Evolutionary conservation across 768 basidiomycete genomes (phyloP).

Genomic region (Lactifluus rugatus): DNA sequence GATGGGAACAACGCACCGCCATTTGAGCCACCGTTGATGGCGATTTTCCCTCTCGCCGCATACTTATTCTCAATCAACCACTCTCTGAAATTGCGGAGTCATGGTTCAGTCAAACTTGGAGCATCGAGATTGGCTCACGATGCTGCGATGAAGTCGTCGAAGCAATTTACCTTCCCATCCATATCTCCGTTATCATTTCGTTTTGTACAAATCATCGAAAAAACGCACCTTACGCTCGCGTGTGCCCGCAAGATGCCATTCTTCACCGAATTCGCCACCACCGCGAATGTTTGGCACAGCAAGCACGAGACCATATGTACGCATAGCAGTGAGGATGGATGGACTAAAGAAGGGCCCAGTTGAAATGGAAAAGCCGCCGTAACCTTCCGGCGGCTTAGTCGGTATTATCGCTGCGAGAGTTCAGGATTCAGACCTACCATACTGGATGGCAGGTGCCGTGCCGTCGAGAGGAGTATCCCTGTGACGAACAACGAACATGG

Average conservation of each 20-base stretch:
- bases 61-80: slow-evolving; percentile 66
- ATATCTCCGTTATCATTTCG: background rate
- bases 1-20: slow-evolving; percentile 42
- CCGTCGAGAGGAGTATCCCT: slow-evolving; percentile 62
- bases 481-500: slow-evolving; percentile 80
- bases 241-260: slow-evolving; percentile 72
- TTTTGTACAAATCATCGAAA: background rate
- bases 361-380: slow-evolving; percentile 72
- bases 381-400: slow-evolving; percentile 34
- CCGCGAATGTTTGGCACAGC: slow-evolving; percentile 44
- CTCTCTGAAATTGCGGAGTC: slow-evolving; percentile 33
- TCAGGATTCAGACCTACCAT: slow-evolving; percentile 37
- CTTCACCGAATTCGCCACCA: slow-evolving; percentile 72
- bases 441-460: slow-evolving; percentile 67
- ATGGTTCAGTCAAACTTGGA: background rate
- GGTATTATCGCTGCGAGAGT: background rate
- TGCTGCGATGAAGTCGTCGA: slow-evolving; percentile 76
- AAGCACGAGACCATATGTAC: slow-evolving; percentile 57
- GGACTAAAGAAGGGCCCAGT: slow-evolving; percentile 67
- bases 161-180: slow-evolving; percentile 49
- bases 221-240: slow-evolving; percentile 53
- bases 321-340: slow-evolving; percentile 60
- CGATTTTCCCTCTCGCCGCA: slow-evolving; percentile 57
- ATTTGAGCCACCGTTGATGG: slow-evolving; percentile 73
- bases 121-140: slow-evolving; percentile 38